These are phyloP conservation scores for Daldinia sp. DNA, from an alignment of 2,329 filamentous ascomycete genomes.

Conservation along the genomic window DNA sequence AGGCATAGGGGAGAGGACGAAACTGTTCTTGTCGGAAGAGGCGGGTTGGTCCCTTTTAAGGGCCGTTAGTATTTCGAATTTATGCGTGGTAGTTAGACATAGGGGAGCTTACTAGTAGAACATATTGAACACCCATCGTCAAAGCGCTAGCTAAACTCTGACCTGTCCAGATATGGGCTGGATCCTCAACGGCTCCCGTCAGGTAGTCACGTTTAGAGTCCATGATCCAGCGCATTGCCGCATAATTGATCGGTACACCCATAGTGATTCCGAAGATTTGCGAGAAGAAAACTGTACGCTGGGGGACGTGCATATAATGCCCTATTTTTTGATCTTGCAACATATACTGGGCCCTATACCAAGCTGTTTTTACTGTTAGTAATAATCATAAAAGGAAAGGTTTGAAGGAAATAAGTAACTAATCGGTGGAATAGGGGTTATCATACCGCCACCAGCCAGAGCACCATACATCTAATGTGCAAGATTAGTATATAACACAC, in stretches of 20 bases:
- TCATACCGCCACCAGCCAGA: slow-evolving; percentile 64
- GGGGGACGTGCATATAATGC: slow-evolving; percentile 72
- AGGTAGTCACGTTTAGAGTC: slow-evolving; percentile 68
- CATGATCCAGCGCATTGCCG: slow-evolving; percentile 70
- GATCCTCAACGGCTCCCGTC: slow-evolving; percentile 63
- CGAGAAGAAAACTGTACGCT: slow-evolving; percentile 69
- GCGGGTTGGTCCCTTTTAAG: slow-evolving; percentile 57
- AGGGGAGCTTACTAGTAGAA: slow-evolving; percentile 60
- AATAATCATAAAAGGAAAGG: background rate
- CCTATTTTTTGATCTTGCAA: slow-evolving; percentile 74
- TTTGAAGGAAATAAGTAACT: background rate
- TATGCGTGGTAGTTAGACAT: background rate
- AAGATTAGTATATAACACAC: slow-evolving; percentile 11
- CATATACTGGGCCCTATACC: slow-evolving; percentile 69
- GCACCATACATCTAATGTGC: slow-evolving; percentile 61
- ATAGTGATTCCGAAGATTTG: slow-evolving; percentile 70
- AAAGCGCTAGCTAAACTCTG: slow-evolving; percentile 64
- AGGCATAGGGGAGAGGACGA: slow-evolving; percentile 64
- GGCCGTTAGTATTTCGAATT: slow-evolving; percentile 22
- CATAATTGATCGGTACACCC: slow-evolving; percentile 72
- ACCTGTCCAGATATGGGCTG: slow-evolving; percentile 71
- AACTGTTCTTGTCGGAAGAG: slow-evolving; percentile 64
- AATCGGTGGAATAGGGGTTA: background rate
- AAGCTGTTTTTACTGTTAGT: slow-evolving; percentile 54
- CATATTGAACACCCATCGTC: slow-evolving; percentile 70